Conservation (phyloP, 2,329 filamentous ascomycete genomes). For the Cercospora nicotianae region DNA sequence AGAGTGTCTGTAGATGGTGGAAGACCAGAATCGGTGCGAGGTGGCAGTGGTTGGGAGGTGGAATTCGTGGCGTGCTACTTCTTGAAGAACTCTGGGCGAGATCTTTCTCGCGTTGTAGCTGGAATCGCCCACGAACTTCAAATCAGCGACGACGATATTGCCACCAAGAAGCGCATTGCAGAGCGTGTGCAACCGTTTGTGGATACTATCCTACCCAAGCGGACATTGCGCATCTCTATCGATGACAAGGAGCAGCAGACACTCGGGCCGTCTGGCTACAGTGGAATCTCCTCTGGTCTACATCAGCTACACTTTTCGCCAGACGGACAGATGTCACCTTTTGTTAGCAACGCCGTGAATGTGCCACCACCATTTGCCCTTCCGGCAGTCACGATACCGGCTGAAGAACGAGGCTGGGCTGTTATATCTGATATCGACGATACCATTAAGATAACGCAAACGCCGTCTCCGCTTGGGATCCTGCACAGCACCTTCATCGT, state of each 20-base stretch:
- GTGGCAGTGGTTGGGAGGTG: slow-evolving; percentile 63
- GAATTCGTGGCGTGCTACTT: slow-evolving; percentile 85
- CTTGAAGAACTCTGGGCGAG: slow-evolving; percentile 66
- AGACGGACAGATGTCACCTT: slow-evolving; percentile 15
- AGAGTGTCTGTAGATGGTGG: slow-evolving; percentile 36
- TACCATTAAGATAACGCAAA: slow-evolving; percentile 89
- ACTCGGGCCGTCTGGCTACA: slow-evolving; percentile 38
- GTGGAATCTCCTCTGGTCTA: slow-evolving; percentile 37
- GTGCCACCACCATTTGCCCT: slow-evolving; percentile 39
- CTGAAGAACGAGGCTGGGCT: slow-evolving; percentile 76
- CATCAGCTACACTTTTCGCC: slow-evolving; percentile 34
- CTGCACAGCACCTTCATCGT: slow-evolving; percentile 81
- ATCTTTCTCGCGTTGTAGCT: slow-evolving; percentile 68
- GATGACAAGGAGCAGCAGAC: slow-evolving; percentile 40
- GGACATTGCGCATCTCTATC: slow-evolving; percentile 67
- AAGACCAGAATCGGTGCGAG: slow-evolving; percentile 21
- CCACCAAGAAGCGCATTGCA: slow-evolving; percentile 62
- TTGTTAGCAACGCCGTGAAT: slow-evolving; percentile 29
- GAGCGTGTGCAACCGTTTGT: slow-evolving; percentile 74
- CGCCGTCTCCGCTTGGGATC: slow-evolving; percentile 76
- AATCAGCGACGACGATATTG: slow-evolving; percentile 53
- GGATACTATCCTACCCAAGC: slow-evolving; percentile 70
- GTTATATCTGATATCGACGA: slow-evolving; percentile 91
- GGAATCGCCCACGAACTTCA: slow-evolving; percentile 69
- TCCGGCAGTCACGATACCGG: slow-evolving; percentile 70